Evolutionary conservation across 176 grass and related monocot species (phyloP).

Genomic region (Paspalum notatum): DNA sequence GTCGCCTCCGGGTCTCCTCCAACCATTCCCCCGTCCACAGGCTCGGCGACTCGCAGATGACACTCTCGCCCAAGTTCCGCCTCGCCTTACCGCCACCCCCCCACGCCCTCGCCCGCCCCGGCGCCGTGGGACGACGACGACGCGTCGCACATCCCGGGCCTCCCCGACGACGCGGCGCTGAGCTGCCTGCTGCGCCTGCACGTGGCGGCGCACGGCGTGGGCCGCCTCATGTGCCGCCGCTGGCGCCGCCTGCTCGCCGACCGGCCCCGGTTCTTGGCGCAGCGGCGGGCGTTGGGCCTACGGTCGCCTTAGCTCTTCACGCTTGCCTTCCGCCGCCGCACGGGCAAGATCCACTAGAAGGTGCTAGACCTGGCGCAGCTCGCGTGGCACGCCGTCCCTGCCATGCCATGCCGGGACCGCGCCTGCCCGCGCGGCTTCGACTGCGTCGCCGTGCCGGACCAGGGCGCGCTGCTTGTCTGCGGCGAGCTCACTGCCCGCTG

Average conservation of each 20-base stretch:
- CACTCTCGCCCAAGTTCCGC: slow-evolving; percentile 72
- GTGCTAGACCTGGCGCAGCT: slow-evolving; percentile 76
- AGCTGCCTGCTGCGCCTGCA: slow-evolving; percentile 86
- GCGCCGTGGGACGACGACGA: neutral
- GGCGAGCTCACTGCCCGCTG: slow-evolving; percentile 79
- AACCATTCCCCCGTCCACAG: slow-evolving; percentile 79
- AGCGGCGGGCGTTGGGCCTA: slow-evolving; percentile 56
- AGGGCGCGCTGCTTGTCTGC: slow-evolving; percentile 77
- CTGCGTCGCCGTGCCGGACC: slow-evolving; percentile 66
- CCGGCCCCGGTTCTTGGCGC: slow-evolving; percentile 68
- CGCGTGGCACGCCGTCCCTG: slow-evolving; percentile 79
- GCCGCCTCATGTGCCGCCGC: slow-evolving; percentile 75
- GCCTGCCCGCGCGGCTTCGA: slow-evolving; percentile 86
- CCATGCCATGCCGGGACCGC: slow-evolving; percentile 85
- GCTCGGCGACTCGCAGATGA: slow-evolving; percentile 88
- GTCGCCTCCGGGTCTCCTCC: slow-evolving; percentile 79
- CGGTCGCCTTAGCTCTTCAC: slow-evolving; percentile 70
- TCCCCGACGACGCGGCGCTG: slow-evolving; percentile 86
- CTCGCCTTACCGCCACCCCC: slow-evolving; percentile 33
- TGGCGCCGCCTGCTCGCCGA: slow-evolving; percentile 74
- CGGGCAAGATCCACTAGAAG: slow-evolving; percentile 93
- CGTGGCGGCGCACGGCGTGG: slow-evolving; percentile 49
- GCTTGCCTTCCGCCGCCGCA: slow-evolving; percentile 89
- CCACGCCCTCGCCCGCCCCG: neutral
- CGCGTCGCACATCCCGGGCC: slow-evolving; percentile 66